Percentiles rank a stretch among this genome's conserved stretches.
phyloP scores from a whole-genome alignment of 1,284 basidiomycete genomes.

The Coniferiporia sulphurascens region DNA sequence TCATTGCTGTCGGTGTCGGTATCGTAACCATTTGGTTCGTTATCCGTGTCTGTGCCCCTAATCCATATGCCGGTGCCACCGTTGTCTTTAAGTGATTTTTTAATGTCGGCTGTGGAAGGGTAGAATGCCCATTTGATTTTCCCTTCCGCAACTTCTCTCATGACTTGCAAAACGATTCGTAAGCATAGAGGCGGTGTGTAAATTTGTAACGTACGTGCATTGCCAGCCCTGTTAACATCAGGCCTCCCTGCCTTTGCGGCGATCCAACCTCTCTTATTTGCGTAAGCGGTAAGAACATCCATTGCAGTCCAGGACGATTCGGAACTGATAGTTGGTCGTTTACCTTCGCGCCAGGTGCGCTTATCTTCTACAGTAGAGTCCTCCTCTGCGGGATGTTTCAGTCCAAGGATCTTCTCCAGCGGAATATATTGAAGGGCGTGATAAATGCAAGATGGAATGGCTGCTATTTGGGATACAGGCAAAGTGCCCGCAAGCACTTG shows the following conservation, averaged over 20 bases:
- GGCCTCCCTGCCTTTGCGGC: slow-evolving; percentile 88
- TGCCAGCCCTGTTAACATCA: slow-evolving; percentile 85
- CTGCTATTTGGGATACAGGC: slow-evolving; percentile 86
- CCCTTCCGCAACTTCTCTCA: slow-evolving; percentile 77
- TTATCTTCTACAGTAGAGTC: slow-evolving; percentile 48
- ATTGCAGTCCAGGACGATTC: slow-evolving; percentile 65
- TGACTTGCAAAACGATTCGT: slow-evolving; percentile 42
- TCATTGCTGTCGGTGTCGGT: slow-evolving; percentile 22
- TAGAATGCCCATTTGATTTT: slow-evolving; percentile 81
- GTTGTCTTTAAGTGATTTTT: slow-evolving; percentile 19
- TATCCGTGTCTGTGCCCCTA: slow-evolving; percentile 27
- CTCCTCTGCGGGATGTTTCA: slow-evolving; percentile 46
- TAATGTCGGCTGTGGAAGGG: slow-evolving; percentile 50
- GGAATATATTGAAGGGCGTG: slow-evolving; percentile 69
- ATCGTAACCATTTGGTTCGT: slow-evolving; percentile 19
- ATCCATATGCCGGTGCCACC: slow-evolving; percentile 56
- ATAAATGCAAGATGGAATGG: slow-evolving; percentile 71
- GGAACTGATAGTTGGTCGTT: slow-evolving; percentile 30
- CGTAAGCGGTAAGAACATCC: slow-evolving; percentile 75
- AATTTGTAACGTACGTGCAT: slow-evolving; percentile 60
- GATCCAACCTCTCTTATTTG: slow-evolving; percentile 72
- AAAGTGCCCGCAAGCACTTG: slow-evolving; percentile 71
- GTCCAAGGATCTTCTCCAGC: slow-evolving; percentile 65
- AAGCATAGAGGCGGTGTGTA: background rate
- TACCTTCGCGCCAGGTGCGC: slow-evolving; percentile 63